These are phyloP conservation scores for Trematosphaeria pertusa DNA, from an alignment of 2,329 filamentous ascomycete genomes.

Conservation along the genomic window DNA sequence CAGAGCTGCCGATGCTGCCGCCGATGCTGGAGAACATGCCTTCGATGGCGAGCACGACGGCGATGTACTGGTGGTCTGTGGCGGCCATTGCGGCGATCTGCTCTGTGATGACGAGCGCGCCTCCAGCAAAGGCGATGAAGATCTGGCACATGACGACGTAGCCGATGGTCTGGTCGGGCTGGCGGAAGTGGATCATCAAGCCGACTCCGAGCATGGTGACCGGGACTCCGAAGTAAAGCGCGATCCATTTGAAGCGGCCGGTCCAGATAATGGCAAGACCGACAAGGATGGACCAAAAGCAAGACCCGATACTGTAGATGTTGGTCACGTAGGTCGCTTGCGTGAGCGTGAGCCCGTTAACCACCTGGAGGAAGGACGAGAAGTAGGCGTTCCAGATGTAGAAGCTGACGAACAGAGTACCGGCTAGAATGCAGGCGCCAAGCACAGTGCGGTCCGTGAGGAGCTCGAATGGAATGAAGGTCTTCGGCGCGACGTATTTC, in stretches of 20 bases:
- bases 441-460: slow-evolving; percentile 50
- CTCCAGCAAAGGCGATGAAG: slow-evolving; percentile 32
- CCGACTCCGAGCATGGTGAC: slow-evolving; percentile 26
- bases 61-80: slow-evolving; percentile 54
- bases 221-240: slow-evolving; percentile 27
- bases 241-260: slow-evolving; percentile 24
- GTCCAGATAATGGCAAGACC: slow-evolving; percentile 6
- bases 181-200: slow-evolving; percentile 39
- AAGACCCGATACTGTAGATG: slow-evolving; percentile 39
- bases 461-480: slow-evolving; percentile 51
- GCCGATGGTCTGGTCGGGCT: slow-evolving; percentile 25
- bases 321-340: slow-evolving; percentile 43
- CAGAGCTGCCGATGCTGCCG: slow-evolving; percentile 51
- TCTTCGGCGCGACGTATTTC: slow-evolving; percentile 40
- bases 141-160: slow-evolving; percentile 42
- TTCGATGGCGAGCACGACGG: slow-evolving; percentile 36
- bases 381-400: slow-evolving; percentile 47
- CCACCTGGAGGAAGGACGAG: slow-evolving; percentile 48
- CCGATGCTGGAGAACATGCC: too few relatives aligned
- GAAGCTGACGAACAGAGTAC: slow-evolving; percentile 34
- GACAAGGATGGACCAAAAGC: slow-evolving; percentile 14
- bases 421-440: slow-evolving; percentile 58
- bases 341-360: slow-evolving; percentile 28
- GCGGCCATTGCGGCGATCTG: slow-evolving; percentile 42
- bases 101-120: slow-evolving; percentile 29